Conservation (phyloP, 1,284 basidiomycete species). For the Irpex rosettiformis region DNA sequence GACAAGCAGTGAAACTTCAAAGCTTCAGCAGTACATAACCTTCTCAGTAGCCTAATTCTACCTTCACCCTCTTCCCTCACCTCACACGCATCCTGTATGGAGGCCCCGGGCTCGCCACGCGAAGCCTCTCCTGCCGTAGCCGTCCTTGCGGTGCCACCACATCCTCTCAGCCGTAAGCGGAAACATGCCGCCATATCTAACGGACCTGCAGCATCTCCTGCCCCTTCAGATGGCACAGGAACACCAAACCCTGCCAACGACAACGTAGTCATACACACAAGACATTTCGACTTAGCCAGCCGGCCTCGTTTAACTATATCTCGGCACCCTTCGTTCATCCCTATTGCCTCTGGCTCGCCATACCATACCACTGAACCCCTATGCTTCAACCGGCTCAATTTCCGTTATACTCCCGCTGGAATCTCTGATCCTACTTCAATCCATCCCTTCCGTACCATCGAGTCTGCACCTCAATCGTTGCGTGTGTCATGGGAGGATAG, state of each 20-base stretch:
- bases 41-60: too few species aligned
- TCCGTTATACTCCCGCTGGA: constrained; percentile 80
- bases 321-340: constrained; percentile 64
- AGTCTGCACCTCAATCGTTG: constrained; percentile 62
- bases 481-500: constrained; percentile 89
- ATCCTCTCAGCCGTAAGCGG: constrained; percentile 32
- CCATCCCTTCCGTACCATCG: constrained; percentile 73
- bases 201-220: constrained; percentile 35
- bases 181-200: constrained; percentile 33
- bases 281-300: constrained; percentile 57
- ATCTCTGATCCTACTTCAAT: constrained; percentile 58
- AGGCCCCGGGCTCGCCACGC: constrained; percentile 26
- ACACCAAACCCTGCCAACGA: constrained; percentile 26
- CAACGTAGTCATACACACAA: constrained; percentile 51
- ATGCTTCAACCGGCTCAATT: constrained; percentile 72
- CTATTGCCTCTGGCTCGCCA: constrained; percentile 48
- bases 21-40: too few species aligned
- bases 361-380: constrained; percentile 67
- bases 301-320: constrained; percentile 68
- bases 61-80: too few species aligned
- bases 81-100: too few species aligned
- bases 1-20: neutral
- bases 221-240: constrained; percentile 38
- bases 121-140: constrained; percentile 36
- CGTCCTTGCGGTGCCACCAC: constrained; percentile 20